These are phyloP conservation scores for Dianthus caryophyllus DNA, from an alignment of 148 eudicot genomes.

Conservation along the genomic window DNA sequence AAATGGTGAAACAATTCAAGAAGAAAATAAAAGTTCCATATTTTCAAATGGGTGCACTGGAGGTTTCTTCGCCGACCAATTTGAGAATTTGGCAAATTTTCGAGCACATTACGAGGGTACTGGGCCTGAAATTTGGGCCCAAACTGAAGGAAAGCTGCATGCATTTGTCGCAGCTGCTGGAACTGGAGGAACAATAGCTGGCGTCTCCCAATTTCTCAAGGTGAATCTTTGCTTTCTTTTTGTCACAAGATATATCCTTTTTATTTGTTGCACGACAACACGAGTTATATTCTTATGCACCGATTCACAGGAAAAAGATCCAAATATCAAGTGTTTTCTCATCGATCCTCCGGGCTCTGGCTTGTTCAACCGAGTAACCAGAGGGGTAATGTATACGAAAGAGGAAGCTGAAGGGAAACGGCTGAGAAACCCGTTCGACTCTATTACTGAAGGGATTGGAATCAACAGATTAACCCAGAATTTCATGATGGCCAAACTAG, in stretches of 20 bases:
- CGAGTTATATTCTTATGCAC: not conserved
- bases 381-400: constrained; percentile 95
- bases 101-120: constrained; percentile 91
- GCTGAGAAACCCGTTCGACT: constrained; percentile 88
- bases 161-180: constrained; percentile 98
- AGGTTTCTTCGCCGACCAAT: constrained; percentile 95
- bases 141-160: constrained; percentile 65
- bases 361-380: constrained; percentile 82
- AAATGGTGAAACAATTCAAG: constrained; percentile 31
- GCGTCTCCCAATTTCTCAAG: constrained; percentile 80
- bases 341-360: constrained; percentile 98
- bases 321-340: constrained; percentile 67
- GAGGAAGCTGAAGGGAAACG: constrained; percentile 98
- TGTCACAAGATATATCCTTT: not conserved
- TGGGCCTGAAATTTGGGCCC: constrained; percentile 96
- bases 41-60: constrained; percentile 62
- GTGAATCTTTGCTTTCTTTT: constrained; percentile 26
- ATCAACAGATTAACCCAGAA: constrained; percentile 83
- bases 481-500: constrained; percentile 77
- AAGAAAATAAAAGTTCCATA: constrained; percentile 24
- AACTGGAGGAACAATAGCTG: constrained; percentile 95
- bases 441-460: constrained; percentile 95
- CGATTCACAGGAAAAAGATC: constrained; percentile 58
- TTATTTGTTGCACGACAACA: constrained; percentile 1
- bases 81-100: constrained; percentile 89